Conservation (phyloP, 768 basidiomycete species). For the Vararia minispora region DNA sequence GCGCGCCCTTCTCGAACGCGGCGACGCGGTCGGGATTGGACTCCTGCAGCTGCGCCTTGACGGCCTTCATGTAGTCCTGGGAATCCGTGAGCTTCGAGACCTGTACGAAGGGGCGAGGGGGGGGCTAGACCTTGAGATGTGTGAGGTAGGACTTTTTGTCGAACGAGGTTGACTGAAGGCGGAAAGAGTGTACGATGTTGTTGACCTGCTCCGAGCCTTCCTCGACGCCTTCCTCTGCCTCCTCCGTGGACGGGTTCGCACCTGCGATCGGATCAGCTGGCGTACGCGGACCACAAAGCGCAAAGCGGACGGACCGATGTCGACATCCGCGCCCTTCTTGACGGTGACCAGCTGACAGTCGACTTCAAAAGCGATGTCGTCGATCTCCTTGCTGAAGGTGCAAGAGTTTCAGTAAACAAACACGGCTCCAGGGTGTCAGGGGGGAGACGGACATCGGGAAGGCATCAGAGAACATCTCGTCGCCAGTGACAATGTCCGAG, state of each 20-base stretch:
- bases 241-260: constrained; percentile 90
- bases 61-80: constrained; percentile 87
- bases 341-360: constrained; percentile 63
- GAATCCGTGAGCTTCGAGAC: background rate
- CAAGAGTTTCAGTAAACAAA: constrained; percentile 1
- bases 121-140: constrained; percentile 62
- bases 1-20: constrained; percentile 76
- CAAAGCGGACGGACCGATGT: constrained; percentile 58
- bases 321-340: constrained; percentile 68
- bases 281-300: constrained; percentile 2
- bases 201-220: constrained; percentile 70
- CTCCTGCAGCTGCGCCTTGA: constrained; percentile 57
- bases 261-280: constrained; percentile 31
- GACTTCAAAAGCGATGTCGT: constrained; percentile 77
- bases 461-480: constrained; percentile 94
- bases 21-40: constrained; percentile 48
- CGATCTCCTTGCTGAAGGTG: constrained; percentile 54
- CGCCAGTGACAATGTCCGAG: constrained; percentile 57
- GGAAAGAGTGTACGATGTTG: constrained; percentile 89
- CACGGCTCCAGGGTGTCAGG: background rate
- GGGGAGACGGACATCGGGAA: constrained; percentile 58
- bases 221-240: constrained; percentile 69
- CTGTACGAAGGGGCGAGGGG: constrained; percentile 2
- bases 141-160: constrained; percentile 83
- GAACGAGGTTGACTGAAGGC: constrained; percentile 69